Evolutionary conservation across 2,329 filamentous ascomycete genomes (phyloP).

Genomic region (Alternaria incomplexa): DNA sequence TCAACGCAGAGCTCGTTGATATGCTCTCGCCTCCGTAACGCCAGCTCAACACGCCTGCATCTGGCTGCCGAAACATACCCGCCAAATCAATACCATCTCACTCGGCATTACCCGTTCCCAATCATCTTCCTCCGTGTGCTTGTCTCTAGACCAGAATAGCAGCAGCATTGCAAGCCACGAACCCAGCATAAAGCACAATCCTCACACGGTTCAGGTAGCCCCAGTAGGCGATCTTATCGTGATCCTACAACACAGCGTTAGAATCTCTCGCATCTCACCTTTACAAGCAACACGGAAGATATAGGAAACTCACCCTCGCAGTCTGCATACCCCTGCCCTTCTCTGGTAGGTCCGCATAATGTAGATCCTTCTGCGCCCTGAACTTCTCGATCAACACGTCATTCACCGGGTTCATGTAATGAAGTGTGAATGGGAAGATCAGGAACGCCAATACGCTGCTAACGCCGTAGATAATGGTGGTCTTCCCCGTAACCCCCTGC

Average conservation of each 20-base stretch:
- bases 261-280: neutral
- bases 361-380: neutral
- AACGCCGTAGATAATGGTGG: neutral
- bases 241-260: neutral
- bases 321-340: constrained; percentile 4
- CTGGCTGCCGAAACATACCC: neutral
- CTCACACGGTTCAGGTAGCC: constrained; percentile 1
- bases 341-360: constrained; percentile 1
- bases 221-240: constrained; percentile 3
- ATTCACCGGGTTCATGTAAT: neutral
- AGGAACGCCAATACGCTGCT: neutral
- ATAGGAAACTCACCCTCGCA: neutral
- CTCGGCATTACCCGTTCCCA: neutral
- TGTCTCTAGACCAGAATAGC: neutral
- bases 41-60: neutral
- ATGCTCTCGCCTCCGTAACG: too few relatives aligned
- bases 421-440: constrained; percentile 1
- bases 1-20: neutral
- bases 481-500: neutral
- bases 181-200: neutral
- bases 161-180: neutral
- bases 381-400: neutral
- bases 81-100: neutral
- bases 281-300: neutral
- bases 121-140: neutral